Conservation (phyloP, 306 rosid genomes). For the Pyrus communis region DNA sequence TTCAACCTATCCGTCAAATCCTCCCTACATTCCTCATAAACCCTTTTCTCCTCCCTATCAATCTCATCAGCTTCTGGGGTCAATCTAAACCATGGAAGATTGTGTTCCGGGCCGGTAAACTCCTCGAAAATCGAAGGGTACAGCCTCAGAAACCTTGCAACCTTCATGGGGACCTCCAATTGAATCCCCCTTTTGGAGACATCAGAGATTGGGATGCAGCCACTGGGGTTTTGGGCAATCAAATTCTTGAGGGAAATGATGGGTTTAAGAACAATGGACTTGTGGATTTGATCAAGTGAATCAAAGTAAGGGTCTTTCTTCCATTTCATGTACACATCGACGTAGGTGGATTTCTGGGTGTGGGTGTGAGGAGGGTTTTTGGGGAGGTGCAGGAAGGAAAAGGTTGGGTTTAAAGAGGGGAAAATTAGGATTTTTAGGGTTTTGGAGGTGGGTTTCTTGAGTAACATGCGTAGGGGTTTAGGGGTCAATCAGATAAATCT, state of each 20-base stretch:
- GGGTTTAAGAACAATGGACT: slow-evolving; percentile 61
- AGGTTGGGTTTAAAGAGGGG: slow-evolving; percentile 13
- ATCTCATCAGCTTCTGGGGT: slow-evolving; percentile 72
- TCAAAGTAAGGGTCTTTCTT: slow-evolving; percentile 74
- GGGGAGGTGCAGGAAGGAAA: slow-evolving; percentile 6
- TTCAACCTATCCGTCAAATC: slow-evolving; percentile 62
- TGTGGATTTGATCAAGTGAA: slow-evolving; percentile 58
- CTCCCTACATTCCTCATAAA: slow-evolving; percentile 49
- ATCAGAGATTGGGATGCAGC: slow-evolving; percentile 64
- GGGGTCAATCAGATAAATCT: background rate
- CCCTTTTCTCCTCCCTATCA: slow-evolving; percentile 56
- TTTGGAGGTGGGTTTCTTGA: slow-evolving; percentile 22
- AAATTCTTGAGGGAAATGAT: slow-evolving; percentile 60
- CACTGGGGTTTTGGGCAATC: slow-evolving; percentile 50
- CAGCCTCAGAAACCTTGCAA: slow-evolving; percentile 64
- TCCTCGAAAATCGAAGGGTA: slow-evolving; percentile 85
- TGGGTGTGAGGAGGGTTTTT: slow-evolving; percentile 24
- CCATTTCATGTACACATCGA: slow-evolving; percentile 89
- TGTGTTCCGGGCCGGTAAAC: slow-evolving; percentile 59
- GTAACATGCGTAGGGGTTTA: slow-evolving; percentile 24
- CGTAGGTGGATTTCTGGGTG: slow-evolving; percentile 46
- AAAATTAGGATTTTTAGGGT: slow-evolving; percentile 19
- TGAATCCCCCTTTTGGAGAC: slow-evolving; percentile 61
- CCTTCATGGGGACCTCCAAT: slow-evolving; percentile 65
- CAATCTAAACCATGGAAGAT: slow-evolving; percentile 84